Evolutionary conservation across 179 eudicot genomes (phyloP).

Genomic region (Sideroxylon spinosum): DNA sequence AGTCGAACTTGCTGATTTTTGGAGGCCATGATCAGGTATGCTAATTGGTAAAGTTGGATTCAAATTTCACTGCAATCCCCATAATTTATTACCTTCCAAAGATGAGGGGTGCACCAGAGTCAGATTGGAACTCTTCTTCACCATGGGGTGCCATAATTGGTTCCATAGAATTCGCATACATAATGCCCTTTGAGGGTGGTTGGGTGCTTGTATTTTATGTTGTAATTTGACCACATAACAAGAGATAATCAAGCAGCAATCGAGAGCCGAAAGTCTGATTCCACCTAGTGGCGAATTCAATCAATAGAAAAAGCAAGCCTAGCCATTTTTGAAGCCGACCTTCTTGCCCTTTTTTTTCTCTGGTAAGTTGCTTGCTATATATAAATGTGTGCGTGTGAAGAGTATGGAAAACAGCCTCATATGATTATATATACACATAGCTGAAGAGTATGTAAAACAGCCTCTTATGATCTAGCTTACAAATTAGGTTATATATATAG

Average conservation of each 20-base stretch:
- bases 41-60: not conserved
- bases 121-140: not conserved
- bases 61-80: not conserved
- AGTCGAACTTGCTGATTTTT: not conserved
- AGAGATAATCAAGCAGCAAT: not conserved
- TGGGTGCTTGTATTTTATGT: not conserved
- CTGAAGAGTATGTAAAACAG: too few relatives aligned
- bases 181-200: not conserved
- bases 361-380: too few relatives aligned
- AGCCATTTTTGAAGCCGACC: not conserved
- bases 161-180: not conserved
- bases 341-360: not conserved
- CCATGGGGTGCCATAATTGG: not conserved
- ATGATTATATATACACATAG: too few relatives aligned
- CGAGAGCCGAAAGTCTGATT: not conserved
- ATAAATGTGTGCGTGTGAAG: too few relatives aligned
- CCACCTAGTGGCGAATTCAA: conserved; percentile 1
- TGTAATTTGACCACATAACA: not conserved
- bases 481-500: too few relatives aligned
- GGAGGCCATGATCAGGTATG: not conserved
- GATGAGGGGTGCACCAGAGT: not conserved
- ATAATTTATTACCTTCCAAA: not conserved
- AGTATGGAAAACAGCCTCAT: too few relatives aligned
- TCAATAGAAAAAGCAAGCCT: not conserved
- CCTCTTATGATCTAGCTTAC: too few relatives aligned